Base-by-base conservation (phyloP, 2,329 filamentous ascomycete species). In the Nannizzia gypsea region DNA sequence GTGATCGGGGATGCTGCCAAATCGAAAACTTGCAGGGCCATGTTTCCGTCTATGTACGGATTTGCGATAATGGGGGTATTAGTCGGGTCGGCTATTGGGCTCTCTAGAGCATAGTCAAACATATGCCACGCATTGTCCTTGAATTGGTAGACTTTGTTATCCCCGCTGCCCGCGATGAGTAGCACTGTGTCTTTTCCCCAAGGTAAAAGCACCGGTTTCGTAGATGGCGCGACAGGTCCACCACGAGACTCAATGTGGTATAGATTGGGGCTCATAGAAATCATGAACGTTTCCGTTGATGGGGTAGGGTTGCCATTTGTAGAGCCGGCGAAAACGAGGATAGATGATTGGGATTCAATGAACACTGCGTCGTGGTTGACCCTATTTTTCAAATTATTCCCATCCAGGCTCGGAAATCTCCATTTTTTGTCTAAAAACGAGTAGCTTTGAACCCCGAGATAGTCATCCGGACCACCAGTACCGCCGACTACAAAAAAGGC, bases 401-500 rank as follows among this genome's bases (percentile, higher is more conserved):
- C 15, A 73, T 70, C 3, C 78, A 76, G 11, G 4, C 6, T 26
- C 28, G 36, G 38, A 5, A 24, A 15, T 69, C 15, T 31, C 85
- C 85, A 88, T 60, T 73, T 77, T 61, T 79, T 73, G 58, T 78
- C 71, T 3, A 73, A 69, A 66, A 87, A 86, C 2, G 76, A 78
- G 67, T 82, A 88, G 65, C 80, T 76, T 73, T 96, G 91, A 58
- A 97, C 72, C 9, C 92, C 92, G 8, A 82, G 75, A 69, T 93
- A 95, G 56, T 76, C 74, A n/a, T 46, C 56, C 61, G 79, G 77
- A 22, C 38, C 56, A 61, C 77, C 74, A n/a, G 78, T 81, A 59
- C 92, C 92, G 66, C 92, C 92, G 40, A 97, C 83, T 54, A 96
- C 80, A 69, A 87, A 96, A 31, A 96, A 79, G 26, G 81, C 87